Percentiles rank a stretch among this genome's conserved stretches.
Conservation (phyloP, 768 basidiomycete genomes). For the Mycena epipterygia region DNA sequence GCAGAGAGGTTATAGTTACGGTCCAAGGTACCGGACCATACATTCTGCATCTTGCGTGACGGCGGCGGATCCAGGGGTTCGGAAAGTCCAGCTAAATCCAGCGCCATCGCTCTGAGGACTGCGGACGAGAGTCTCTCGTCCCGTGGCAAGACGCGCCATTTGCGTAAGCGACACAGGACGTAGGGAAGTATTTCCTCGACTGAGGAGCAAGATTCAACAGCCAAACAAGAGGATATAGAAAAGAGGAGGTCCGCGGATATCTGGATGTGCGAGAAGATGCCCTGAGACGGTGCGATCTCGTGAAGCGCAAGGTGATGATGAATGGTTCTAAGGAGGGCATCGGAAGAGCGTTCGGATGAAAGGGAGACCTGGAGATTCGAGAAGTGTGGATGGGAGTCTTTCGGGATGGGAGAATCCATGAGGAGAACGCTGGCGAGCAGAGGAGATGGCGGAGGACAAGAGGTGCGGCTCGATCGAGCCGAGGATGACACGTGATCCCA, state of each 20-base stretch:
- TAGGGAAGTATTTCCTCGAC: not conserved
- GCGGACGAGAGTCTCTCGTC: not conserved
- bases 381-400: too few relatives aligned
- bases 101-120: not conserved
- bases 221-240: not conserved
- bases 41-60: not conserved
- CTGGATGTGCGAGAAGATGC: not conserved
- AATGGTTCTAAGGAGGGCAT: not conserved
- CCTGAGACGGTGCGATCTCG: not conserved
- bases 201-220: not conserved
- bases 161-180: not conserved
- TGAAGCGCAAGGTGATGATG: not conserved
- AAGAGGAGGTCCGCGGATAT: not conserved
- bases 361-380: too few relatives aligned
- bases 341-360: not conserved
- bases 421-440: too few relatives aligned
- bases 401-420: too few relatives aligned
- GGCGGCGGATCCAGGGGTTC: not conserved
- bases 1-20: too few relatives aligned
- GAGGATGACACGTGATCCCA: too few relatives aligned
- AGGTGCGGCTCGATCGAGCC: too few relatives aligned
- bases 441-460: too few relatives aligned
- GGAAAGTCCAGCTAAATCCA: not conserved
- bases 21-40: not conserved
- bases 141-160: not conserved